Evolutionary conservation across 2,329 filamentous ascomycete species (phyloP), one percentile per base, ranked within the genome.

Genomic region (Ceratocystis lukuohia): DNA sequence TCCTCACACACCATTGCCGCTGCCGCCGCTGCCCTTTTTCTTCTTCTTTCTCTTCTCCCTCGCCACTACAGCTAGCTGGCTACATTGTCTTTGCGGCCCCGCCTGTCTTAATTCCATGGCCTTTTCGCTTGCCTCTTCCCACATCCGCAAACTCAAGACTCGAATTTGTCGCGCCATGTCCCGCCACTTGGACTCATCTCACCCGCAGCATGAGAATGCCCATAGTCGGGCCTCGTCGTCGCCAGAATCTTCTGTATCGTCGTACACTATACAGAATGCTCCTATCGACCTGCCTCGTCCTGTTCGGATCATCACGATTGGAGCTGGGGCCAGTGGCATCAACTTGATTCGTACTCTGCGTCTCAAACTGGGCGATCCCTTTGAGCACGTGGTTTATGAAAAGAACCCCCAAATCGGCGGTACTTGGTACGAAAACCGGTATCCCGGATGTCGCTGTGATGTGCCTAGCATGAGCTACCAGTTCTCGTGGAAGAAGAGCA

Each of bases 381-480:
- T 78, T 69, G 76, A 80, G 66, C 74, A 78, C 62, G 72, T 79
- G 48, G 73, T 83, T 56, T 84, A 83, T 71, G 82, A 84, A 69
- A 84, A 83, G 74, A 84, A 84, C 68, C 71, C 74, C 7, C 77
- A 79, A 22, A 75, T 83, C 10, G 82, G 81, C 22, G 82, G 82
- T 1, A 84, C 82, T 0, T 85, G 82, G 82, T 77, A 78, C 69
- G 82, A 84, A 71, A 84, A 84, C 70, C 75, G 77, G 22, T 85
- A 85, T 68, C 82, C 82, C 0, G 82, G 82, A 10, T 83, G 81
- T 69, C 76, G 76, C 65, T 84, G 81, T 71, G 82, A 84, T 71
- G 77, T 84, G 37, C 81, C 81, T 8, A 80, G 78, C 70, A 83
- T 85, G 73, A 84, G 82, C 72, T 86, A 86, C 71, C 83, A 84